Base-by-base conservation (phyloP, 2,329 filamentous ascomycete genomes). In the Aspergillus fumigatus region DNA sequence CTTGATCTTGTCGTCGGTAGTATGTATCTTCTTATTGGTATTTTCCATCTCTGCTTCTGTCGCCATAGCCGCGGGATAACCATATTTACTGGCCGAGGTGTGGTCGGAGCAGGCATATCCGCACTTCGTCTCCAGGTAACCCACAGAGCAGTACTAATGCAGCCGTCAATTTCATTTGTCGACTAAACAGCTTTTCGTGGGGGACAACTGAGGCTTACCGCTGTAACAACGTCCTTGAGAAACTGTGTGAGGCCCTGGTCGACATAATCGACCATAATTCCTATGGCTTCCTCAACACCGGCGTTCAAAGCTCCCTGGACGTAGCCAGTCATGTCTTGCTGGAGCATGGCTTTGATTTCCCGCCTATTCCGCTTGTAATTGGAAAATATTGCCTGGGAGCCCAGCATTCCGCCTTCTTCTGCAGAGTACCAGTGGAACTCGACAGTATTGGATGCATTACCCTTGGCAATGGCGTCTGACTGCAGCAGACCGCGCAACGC, bases 381-480 rank as follows among this genome's bases (percentile, higher is more conserved):
- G 51, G 84, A 82, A 79, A 97, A 97, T 72, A 97, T 89, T 54
- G 89, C 92, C 73, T 96, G 92, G 67, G 88, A 93, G 57, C 92
- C 92, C 3, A 96, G 82, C 48, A 96, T 80, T 35, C 92, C 92
- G 51, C 88, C 91, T 74, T 96, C 92, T 73, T 96, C 92, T 10
- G 90, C 92, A 48, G 87, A 90, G 78, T 96, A 96, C 91, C 91
- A 96, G 76, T 97, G 92, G 74, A 97, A 97, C 77, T 97, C 93
- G 64, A 99, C 80, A 0, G 91, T 96, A 77, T 97, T 97, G 57
- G 84, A 75, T 3, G 86, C 87, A 62, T 90, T 84, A 61, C 91
- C 91, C 51, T 82, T 77, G 40, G 87, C 75, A 58, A 96, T 82
- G 52, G 86, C 83, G 59, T 87, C 76, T n/a, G 88, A 88, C 63